Evolutionary conservation across 805 yeast genomes (phyloP), one percentile per base, ranked within the genome.

Genomic region (Kuraishia capsulata): DNA sequence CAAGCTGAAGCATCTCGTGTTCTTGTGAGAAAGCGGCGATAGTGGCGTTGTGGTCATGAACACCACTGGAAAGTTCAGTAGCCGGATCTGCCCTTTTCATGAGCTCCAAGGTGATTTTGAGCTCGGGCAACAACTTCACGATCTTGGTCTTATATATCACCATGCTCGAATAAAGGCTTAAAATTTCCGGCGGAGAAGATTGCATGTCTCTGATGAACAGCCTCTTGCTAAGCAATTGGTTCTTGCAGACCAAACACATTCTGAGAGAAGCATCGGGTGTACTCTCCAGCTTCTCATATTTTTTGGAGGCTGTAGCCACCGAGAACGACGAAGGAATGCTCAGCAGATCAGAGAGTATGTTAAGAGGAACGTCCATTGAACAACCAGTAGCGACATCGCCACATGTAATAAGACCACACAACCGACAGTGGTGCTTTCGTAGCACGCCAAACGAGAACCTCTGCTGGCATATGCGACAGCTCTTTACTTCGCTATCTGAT

Each of bases 371-470:
- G 39, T 76, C 75, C 52, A 78, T 74, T 0, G 96, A 87, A 54
- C 98, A 90, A 11, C 64, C 78, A 6, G 65, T 70, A 36, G 42
- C 60, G 37, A 56, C 48, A 46, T 78, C 80, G 20, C 81, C 94
- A 60, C 97, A 90, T 0, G 87, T 85, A 1, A 83, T 74, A 20
- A 58, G 52, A 0, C 97, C 97, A 62, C 98, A 90, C 20, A 88
- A 56, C 28, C 97, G 64, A 56, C 98, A 92, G 55, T 90, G 98
- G 54, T 92, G 97, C 46, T 81, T 85, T 37, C 97, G 62, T 19
- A 72, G 47, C 0, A 47, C 37, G 10, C 76, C 53, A 33, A 82
- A 59, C 9, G 70, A 64, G 54, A 87, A 92, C 23, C 52, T 49
- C 10, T 66, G 62, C 11, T 62, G 55, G 50, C 98, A 90, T 5